Percentiles rank a stretch among this genome's conserved stretches.
Conservation (phyloP, 495 filamentous ascomycete species). For the Chaetomium fimeti region DNA sequence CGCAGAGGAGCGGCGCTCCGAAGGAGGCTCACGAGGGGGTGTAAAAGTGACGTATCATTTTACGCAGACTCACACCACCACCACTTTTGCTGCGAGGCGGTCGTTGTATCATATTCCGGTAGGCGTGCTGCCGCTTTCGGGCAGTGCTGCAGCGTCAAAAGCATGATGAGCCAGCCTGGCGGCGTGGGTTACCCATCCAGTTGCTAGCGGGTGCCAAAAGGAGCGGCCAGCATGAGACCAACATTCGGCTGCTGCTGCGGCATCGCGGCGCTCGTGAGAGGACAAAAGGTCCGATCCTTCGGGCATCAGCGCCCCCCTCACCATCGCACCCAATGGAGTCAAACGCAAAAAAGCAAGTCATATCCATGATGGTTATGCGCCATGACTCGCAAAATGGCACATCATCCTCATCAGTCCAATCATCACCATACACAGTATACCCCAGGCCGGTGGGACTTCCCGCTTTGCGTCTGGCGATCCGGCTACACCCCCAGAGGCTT, state of each 20-base stretch:
- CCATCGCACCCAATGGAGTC: neutral
- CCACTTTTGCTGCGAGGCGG: neutral
- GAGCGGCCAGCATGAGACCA: slow-evolving; percentile 8
- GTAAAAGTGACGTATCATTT: slow-evolving; percentile 4
- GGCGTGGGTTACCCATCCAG: neutral
- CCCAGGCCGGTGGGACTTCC: slow-evolving; percentile 8
- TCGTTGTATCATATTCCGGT: neutral
- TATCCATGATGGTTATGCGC: neutral
- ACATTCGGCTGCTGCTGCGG: slow-evolving; percentile 1
- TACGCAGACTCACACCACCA: neutral
- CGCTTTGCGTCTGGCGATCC: neutral
- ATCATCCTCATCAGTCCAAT: neutral
- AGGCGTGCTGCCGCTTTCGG: slow-evolving; percentile 3
- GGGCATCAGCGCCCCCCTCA: slow-evolving; percentile 3
- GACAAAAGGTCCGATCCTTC: slow-evolving; percentile 10
- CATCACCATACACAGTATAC: neutral
- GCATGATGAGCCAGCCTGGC: neutral
- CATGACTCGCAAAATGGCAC: slow-evolving; percentile 14
- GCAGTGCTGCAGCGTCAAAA: neutral
- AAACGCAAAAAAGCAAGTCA: neutral
- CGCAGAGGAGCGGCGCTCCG: slow-evolving; percentile 1
- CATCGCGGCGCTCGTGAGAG: slow-evolving; percentile 1
- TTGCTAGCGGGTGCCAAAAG: neutral
- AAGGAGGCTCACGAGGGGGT: neutral
- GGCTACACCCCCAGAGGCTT: no score